phyloP scores from a whole-genome alignment of 2,329 filamentous ascomycete genomes.

The Cladophialophora chaetospira region DNA sequence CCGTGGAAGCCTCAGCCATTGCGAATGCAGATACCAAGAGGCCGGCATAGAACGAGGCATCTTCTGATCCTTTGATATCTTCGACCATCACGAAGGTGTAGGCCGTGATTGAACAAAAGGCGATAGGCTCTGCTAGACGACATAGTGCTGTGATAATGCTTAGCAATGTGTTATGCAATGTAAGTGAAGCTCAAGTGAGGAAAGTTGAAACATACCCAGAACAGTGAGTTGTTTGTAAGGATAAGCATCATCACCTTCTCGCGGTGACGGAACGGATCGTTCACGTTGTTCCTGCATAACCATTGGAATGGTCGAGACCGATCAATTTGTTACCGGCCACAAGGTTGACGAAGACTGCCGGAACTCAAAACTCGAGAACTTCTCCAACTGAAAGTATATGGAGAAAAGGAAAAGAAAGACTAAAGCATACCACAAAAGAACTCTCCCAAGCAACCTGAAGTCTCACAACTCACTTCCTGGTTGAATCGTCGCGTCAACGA shows the following conservation, averaged over 20 bases:
- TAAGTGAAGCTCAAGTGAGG: neutral
- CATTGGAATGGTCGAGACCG: neutral
- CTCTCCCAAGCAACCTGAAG: neutral
- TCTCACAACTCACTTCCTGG: neutral
- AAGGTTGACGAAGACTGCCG: neutral
- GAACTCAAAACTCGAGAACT: neutral
- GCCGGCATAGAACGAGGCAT: constrained; percentile 31
- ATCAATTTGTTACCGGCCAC: neutral
- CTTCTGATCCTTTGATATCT: constrained; percentile 43
- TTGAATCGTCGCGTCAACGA: neutral
- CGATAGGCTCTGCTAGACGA: constrained; percentile 50
- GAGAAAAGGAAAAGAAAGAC: neutral
- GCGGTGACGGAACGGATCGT: neutral
- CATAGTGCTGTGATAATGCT: constrained; percentile 43
- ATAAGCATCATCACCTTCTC: constrained; percentile 38
- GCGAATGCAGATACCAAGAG: constrained; percentile 47
- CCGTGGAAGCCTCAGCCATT: constrained; percentile 47
- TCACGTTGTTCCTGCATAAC: neutral
- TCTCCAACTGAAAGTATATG: neutral
- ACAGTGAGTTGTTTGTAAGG: constrained; percentile 51
- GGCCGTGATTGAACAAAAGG: constrained; percentile 50
- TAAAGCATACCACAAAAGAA: neutral
- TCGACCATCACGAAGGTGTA: constrained; percentile 49
- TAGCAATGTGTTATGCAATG: neutral
- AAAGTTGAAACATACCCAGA: constrained; percentile 38